Conservation (phyloP, 2,329 filamentous ascomycete species). For the Aspergillus thermomutatus region DNA sequence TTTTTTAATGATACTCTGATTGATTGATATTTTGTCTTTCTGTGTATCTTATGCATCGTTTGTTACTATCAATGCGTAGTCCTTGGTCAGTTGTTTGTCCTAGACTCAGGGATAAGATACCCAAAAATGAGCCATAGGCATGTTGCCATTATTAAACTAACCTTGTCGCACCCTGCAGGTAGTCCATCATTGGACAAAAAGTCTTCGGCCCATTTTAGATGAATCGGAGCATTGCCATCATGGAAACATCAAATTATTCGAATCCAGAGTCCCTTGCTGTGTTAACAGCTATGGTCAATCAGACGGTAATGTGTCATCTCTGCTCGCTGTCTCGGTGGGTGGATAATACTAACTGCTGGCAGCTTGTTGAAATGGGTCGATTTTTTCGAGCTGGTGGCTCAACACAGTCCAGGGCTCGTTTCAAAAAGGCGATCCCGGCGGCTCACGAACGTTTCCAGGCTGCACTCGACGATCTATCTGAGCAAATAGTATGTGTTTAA, state of each 20-base stretch:
- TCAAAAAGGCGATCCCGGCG: constrained; percentile 37
- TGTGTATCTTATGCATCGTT: not conserved
- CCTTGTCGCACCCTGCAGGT: not conserved
- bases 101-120: not conserved
- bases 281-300: constrained; percentile 35
- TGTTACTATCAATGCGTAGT: not conserved
- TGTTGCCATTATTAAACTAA: not conserved
- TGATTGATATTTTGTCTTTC: not conserved
- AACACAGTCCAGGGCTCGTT: constrained; percentile 29
- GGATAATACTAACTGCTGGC: constrained; percentile 16
- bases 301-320: constrained; percentile 27
- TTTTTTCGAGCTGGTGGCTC: constrained; percentile 39
- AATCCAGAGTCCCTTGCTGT: constrained; percentile 36
- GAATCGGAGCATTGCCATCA: constrained; percentile 5
- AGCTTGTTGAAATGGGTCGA: constrained; percentile 42
- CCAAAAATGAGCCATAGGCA: not conserved
- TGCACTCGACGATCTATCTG: constrained; percentile 39
- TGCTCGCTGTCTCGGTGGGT: not conserved
- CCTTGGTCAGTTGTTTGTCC: not conserved
- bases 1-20: not conserved
- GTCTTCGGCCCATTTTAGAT: not conserved
- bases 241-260: constrained; percentile 20
- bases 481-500: constrained; percentile 38
- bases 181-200: not conserved
- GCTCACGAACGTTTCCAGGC: constrained; percentile 39